Percentiles rank a stretch among this genome's conserved stretches.
phyloP scores from a whole-genome alignment of 176 grass and related monocot genomes.

The Musa beccarii region DNA sequence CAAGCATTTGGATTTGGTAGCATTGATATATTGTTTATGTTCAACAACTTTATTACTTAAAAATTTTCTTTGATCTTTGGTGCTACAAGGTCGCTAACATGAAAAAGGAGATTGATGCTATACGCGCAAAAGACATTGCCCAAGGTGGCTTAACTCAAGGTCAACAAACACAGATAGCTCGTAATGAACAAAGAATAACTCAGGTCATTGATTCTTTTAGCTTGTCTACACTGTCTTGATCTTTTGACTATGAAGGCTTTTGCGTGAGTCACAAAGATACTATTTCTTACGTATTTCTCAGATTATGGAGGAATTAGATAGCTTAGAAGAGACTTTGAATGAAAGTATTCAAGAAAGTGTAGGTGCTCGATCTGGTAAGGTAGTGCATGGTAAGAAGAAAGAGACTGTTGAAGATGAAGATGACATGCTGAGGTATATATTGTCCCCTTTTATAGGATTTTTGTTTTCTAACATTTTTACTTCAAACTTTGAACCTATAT shows the following conservation, averaged over 20 bases:
- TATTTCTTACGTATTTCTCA: slow-evolving; percentile 32
- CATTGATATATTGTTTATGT: background rate
- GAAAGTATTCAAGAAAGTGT: slow-evolving; percentile 93
- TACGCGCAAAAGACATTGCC: slow-evolving; percentile 82
- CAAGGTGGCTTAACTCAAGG: slow-evolving; percentile 99
- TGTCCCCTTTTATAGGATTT: background rate
- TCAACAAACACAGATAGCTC: slow-evolving; percentile 98
- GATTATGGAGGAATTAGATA: slow-evolving; percentile 95
- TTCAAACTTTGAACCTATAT: too few relatives aligned
- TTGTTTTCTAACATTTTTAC: background rate
- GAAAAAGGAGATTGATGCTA: slow-evolving; percentile 98
- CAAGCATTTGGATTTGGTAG: background rate
- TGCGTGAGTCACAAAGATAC: background rate
- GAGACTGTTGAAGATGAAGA: slow-evolving; percentile 66
- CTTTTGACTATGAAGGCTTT: background rate
- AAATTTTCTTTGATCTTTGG: slow-evolving; percentile 5
- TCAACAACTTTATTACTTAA: background rate
- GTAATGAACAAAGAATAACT: slow-evolving; percentile 90
- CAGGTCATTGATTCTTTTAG: slow-evolving; percentile 37
- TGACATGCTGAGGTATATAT: slow-evolving; percentile 49
- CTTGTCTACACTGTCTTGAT: background rate
- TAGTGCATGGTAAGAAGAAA: slow-evolving; percentile 45
- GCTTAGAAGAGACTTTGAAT: slow-evolving; percentile 97
- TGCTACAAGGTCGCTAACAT: slow-evolving; percentile 69
- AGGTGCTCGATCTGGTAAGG: slow-evolving; percentile 71